Evolutionary conservation across 2,329 filamentous ascomycete genomes (phyloP), one percentile per base, ranked within the genome.

Genomic region (Pyrenophora teres): DNA sequence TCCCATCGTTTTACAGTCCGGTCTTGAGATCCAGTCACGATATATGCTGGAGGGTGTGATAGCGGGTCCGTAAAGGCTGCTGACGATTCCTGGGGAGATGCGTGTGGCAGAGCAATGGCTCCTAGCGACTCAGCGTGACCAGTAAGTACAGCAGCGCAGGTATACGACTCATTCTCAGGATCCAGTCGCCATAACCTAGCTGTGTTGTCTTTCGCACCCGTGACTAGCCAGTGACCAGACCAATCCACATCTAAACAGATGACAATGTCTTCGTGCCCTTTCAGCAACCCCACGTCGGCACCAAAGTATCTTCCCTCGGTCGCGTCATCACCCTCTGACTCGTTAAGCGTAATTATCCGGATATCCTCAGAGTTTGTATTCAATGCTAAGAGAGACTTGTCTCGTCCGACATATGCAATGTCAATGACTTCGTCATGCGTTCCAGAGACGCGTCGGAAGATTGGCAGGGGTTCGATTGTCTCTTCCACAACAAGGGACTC

Each of bases 381-480:
- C 21, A 99, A 78, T 5, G 94, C 95, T 56, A 99, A 81, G 44
- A 95, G 77, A 2, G 90, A 93, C 50, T 84, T 85, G 64, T 96
- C 87, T 0, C 87, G 84, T 1, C 94, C 85, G 47, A 97, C 80
- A 66, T 94, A 97, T 25, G 88, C 89, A 30, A 99, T 78, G 69
- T 99, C 95, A 62, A 99, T 97, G 45, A 99, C 92, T 72, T 99
- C 94, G 71, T 99, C 95, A 72, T 97, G 92, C 6, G 94, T 97
- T 46, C 94, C 95, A 4, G 93, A 96, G 61, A 99, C 95, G 38
- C 91, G 85, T 61, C 89, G 85, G 38, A 89, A 81, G 0, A 87
- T 67, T 8, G 82, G 78, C 19, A 88, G 72, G n/a, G 83, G 76
- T n/a, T 77, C 72, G 76, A 89, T 68, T 74, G 78, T 64, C 69